phyloP scores from a whole-genome alignment of 805 yeast species.

The Vanderwaltozyma tropicalis region DNA sequence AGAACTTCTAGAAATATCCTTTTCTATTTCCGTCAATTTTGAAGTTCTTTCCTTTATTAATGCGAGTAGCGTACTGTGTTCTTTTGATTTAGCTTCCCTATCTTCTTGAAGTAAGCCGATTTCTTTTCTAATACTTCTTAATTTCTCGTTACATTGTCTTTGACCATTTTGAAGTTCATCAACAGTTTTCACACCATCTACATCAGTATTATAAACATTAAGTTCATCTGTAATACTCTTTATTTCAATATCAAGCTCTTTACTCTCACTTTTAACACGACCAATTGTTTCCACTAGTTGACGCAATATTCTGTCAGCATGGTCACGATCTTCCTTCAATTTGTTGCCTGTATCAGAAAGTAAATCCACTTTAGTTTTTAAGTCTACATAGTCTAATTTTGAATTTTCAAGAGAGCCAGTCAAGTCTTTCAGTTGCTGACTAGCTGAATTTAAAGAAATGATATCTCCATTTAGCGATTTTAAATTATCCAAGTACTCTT shows the following conservation, averaged over 20 bases:
- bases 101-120: conserved; percentile 16
- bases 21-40: conserved; percentile 18
- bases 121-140: conserved; percentile 18
- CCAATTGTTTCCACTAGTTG: conserved; percentile 22
- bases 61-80: conserved; percentile 12
- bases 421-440: conserved; percentile 1
- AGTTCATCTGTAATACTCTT: conserved; percentile 20
- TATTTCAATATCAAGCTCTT: conserved; percentile 13
- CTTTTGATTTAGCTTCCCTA: conserved; percentile 16
- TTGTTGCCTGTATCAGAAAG: conserved; percentile 6
- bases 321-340: conserved; percentile 10
- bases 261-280: conserved; percentile 20
- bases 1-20: conserved; percentile 7
- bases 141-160: conserved; percentile 9
- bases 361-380: conserved; percentile 4
- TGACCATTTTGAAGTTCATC: conserved; percentile 21
- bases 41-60: conserved; percentile 15
- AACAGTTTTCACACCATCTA: conserved; percentile 17
- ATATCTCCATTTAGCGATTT: conserved; percentile 19
- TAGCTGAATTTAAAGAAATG: conserved; percentile 5
- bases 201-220: conserved; percentile 11
- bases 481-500: conserved; percentile 20
- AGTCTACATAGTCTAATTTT: conserved; percentile 5
- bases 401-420: conserved; percentile 2
- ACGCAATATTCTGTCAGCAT: conserved; percentile 18